Base-by-base conservation (phyloP, 2,329 filamentous ascomycete species). In the Pestalotiopsis sp. region DNA sequence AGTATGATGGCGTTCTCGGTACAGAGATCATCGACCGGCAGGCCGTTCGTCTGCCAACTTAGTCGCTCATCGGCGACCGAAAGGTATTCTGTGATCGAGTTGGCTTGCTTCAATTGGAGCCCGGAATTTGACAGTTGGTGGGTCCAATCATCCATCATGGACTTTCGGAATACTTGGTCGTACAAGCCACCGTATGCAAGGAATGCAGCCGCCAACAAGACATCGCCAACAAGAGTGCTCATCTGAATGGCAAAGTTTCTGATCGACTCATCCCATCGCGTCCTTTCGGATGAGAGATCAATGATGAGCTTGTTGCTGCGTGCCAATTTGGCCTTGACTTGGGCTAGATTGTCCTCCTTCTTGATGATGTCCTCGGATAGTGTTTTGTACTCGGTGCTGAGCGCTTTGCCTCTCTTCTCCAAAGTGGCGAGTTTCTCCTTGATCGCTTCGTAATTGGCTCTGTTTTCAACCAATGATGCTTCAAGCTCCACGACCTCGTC, bases 211-310 rank as follows among this genome's bases (percentile, higher is more conserved):
- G 96, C 96, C 65, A 98, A 92, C 70, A 99, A 87, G 64, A 98
- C 95, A 78, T 99, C 96, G 71, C 96, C 96, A 49, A 99, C 94
- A 66, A 99, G 90, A 2, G 96, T 99, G 80, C 93, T 93, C 78
- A 99, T 98, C 79, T 99, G 96, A 2, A 95, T 97, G 81, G 98
- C 95, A 79, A 99, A 99, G 0, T 95, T 98, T 83, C 92, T 97
- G 87, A 96, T 99, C 74, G 95, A 95, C 76, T 95, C 94, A 78
- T 99, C 96, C 96, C 96, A 99, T 77, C 96, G 91, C 52, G 88
- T 89, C 80, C 95, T 90, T 83, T 99, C 96, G 4, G 95, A 98
- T 9, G 96, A 97, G 73, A 99, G 85, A 81, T 95, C 98, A 81
- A 98, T 95, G 23, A 99, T 90, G 62, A 99, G 87, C 76, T 94